phyloP scores from a whole-genome alignment of 768 basidiomycete genomes.

The Saitozyma sp. region DNA sequence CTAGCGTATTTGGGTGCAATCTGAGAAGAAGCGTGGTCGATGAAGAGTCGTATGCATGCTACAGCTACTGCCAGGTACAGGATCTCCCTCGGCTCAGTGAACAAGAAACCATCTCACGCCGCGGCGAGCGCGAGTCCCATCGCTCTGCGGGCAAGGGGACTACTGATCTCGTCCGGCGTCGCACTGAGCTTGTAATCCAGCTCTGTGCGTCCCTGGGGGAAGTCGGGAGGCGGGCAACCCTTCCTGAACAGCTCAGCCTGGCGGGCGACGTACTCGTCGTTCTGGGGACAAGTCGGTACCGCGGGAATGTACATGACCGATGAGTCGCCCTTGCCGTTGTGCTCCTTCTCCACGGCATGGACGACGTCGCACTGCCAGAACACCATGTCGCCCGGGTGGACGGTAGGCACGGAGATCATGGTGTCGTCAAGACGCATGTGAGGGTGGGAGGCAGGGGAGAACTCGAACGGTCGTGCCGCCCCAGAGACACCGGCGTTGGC shows the following conservation, averaged over 20 bases:
- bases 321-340: constrained; percentile 22
- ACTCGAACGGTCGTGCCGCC: constrained; percentile 28
- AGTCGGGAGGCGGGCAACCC: constrained; percentile 70
- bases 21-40: background rate
- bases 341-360: constrained; percentile 34
- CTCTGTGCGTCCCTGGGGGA: constrained; percentile 55
- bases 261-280: constrained; percentile 58
- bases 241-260: constrained; percentile 65
- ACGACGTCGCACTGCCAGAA: constrained; percentile 63
- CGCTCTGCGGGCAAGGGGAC: constrained; percentile 51
- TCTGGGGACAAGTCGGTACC: constrained; percentile 55
- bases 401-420: constrained; percentile 30
- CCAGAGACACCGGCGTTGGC: constrained; percentile 26
- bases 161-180: constrained; percentile 52
- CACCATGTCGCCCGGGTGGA: constrained; percentile 39
- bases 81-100: too few relatives aligned
- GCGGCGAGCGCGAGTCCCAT: constrained; percentile 54
- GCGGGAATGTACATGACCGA: constrained; percentile 78
- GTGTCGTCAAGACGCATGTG: constrained; percentile 29
- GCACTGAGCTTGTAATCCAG: constrained; percentile 53
- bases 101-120: too few relatives aligned
- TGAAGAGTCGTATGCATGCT: background rate
- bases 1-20: too few relatives aligned
- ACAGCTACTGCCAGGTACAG: background rate
- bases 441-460: constrained; percentile 29